phyloP scores from a whole-genome alignment of 805 yeast species.

The Spathaspora passalidarum region DNA sequence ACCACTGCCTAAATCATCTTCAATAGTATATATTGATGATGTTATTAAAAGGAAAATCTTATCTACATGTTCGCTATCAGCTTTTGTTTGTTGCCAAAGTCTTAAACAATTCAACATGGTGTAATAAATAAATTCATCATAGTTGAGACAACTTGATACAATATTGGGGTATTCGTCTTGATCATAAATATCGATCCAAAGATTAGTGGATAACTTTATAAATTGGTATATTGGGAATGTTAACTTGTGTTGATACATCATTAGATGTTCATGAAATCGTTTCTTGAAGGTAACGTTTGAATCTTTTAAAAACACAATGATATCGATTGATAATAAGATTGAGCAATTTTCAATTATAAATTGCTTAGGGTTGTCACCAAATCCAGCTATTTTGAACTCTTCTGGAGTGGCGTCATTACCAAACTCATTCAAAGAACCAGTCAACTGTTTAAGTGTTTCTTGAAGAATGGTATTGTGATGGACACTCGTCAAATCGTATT shows the following conservation, averaged over 20 bases:
- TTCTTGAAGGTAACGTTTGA: constrained; percentile 61
- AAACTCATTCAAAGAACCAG: constrained; percentile 38
- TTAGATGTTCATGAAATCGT: constrained; percentile 58
- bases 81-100: constrained; percentile 64
- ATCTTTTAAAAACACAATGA: constrained; percentile 52
- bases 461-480: constrained; percentile 40
- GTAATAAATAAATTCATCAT: constrained; percentile 54
- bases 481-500: constrained; percentile 35
- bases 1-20: constrained; percentile 17
- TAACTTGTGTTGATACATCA: constrained; percentile 52
- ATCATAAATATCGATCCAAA: constrained; percentile 36
- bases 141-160: constrained; percentile 39
- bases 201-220: constrained; percentile 29
- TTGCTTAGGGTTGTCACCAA: constrained; percentile 41
- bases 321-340: constrained; percentile 50
- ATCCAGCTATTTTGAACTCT: constrained; percentile 46
- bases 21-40: constrained; percentile 27
- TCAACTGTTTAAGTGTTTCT: constrained; percentile 37
- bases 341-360: constrained; percentile 45
- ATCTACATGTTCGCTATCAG: constrained; percentile 42
- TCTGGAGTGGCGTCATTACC: constrained; percentile 41
- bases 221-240: constrained; percentile 50
- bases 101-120: constrained; percentile 56
- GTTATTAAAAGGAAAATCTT: constrained; percentile 46
- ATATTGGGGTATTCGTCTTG: constrained; percentile 34